phyloP scores from a whole-genome alignment of 495 filamentous ascomycete genomes.

The Echria macrotheca region DNA sequence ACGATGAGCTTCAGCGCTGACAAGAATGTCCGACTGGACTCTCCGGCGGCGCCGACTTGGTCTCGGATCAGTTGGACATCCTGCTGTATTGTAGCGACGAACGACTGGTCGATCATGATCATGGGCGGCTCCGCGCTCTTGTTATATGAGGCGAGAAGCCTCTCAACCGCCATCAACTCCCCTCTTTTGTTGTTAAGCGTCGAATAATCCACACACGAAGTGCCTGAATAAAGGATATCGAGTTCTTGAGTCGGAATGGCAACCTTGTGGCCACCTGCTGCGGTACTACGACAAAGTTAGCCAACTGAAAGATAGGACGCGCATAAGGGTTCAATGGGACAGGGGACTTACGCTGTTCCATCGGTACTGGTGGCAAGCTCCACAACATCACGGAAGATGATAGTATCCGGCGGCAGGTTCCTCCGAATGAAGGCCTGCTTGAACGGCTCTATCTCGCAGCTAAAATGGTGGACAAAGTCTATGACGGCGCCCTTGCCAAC shows the following conservation, averaged over 20 bases:
- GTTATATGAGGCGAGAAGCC: neutral
- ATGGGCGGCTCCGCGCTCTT: no score
- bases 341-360: slow-evolving; percentile 49
- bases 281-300: slow-evolving; percentile 44
- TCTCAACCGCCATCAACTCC: slow-evolving; percentile 6
- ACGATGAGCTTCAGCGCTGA: slow-evolving; percentile 55
- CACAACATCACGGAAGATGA: slow-evolving; percentile 65
- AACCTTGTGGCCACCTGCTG: slow-evolving; percentile 60
- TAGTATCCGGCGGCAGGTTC: slow-evolving; percentile 54
- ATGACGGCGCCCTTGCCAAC: slow-evolving; percentile 23
- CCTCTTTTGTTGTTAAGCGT: slow-evolving; percentile 35
- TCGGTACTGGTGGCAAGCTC: slow-evolving; percentile 47
- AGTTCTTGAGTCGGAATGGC: slow-evolving; percentile 50
- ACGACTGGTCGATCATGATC: no score
- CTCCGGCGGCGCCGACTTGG: no score
- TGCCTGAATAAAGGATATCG: slow-evolving; percentile 71
- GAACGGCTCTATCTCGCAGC: slow-evolving; percentile 70
- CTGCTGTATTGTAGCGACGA: no score
- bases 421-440: slow-evolving; percentile 79
- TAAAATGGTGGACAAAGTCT: slow-evolving; percentile 61
- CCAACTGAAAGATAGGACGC: neutral
- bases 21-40: slow-evolving; percentile 66
- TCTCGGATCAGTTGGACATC: no score
- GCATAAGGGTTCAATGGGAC: neutral
- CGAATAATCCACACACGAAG: slow-evolving; percentile 74